Evolutionary conservation across 768 basidiomycete genomes (phyloP), one percentile per base, ranked within the genome.

Genomic region (Psilocybe cubensis): DNA sequence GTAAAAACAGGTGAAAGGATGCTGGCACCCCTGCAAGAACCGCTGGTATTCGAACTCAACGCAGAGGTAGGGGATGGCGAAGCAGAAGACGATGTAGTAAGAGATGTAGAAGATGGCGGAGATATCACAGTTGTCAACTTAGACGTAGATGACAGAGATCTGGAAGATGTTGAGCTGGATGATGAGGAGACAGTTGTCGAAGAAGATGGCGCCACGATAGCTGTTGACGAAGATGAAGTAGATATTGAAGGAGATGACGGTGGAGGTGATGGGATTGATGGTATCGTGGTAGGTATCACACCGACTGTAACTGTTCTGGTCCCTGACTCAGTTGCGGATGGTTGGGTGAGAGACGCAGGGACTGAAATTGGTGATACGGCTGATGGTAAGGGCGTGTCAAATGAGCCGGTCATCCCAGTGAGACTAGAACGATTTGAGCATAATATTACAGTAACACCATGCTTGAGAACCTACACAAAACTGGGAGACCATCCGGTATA

Each of bases 391-490:
- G 84, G 82, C 1, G 74, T 68, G 23, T 73, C 66, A 64, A 85
- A 83, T 24, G 83, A 81, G 47, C 88, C 89, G 11, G 74, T 75
- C 88, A 90, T 88, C 35, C 76, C 75, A 33, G 74, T 69, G 24
- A 90, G 72, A 3, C 85, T 89, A 60, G 10, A 21, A 21, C 54
- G n/a, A 45, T 43, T 48, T 45, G 20, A 23, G 43, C 12, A 4
- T 1, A 49, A 49, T 2, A 12, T 33, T 29, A 10, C 29, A 7
- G 4, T 29, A n/a, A 38, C 12, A 14, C 11, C n/a, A 9, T 38
- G 35, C n/a, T 38, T 38, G n/a, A 14, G 28, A 35, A n/a, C 82
- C 48, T 59, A 86, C 87, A 68, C 65, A 73, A 91, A 90, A 58
- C 74, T 75, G 0, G 81, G 77, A 0, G 88, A 88, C 66, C 72